Percentiles rank a stretch among this genome's conserved stretches.
Conservation (phyloP, 495 filamentous ascomycete genomes). For the Talaromyces thailandensis region DNA sequence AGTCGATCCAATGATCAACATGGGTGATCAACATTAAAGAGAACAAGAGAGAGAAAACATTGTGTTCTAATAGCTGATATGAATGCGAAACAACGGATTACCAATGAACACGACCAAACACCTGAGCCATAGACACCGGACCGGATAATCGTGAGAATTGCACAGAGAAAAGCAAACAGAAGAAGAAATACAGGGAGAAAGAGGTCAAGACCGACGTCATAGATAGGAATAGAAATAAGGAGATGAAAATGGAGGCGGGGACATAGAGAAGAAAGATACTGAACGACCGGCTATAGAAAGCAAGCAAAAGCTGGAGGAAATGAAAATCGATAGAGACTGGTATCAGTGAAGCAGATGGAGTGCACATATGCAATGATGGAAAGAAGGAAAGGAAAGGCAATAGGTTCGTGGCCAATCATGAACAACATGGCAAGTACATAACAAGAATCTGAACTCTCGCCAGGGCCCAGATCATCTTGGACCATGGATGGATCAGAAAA, state of each 20-base stretch:
- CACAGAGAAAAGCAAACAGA: neutral
- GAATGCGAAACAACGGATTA: neutral
- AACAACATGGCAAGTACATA: neutral
- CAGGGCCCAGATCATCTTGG: neutral
- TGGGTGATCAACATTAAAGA: neutral
- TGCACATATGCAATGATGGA: neutral
- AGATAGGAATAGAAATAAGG: neutral
- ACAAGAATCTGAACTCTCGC: neutral
- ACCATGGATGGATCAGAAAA: neutral
- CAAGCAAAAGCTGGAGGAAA: neutral
- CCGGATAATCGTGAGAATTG: neutral
- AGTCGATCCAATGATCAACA: neutral
- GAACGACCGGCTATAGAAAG: neutral
- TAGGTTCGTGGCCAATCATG: neutral
- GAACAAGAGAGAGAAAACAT: neutral
- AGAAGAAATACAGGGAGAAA: neutral
- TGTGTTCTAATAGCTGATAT: neutral
- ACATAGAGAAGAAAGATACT: neutral
- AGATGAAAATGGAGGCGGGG: neutral
- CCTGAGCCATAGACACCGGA: neutral
- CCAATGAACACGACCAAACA: neutral
- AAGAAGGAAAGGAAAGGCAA: neutral
- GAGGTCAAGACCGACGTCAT: neutral
- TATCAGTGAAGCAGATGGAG: neutral
- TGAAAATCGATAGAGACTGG: neutral